A percentile compares a stretch with the other conserved stretches of the same genome.
These are phyloP conservation scores for Sporobolomyces roseus DNA, from an alignment of 768 basidiomycete genomes.

Conservation along the genomic window DNA sequence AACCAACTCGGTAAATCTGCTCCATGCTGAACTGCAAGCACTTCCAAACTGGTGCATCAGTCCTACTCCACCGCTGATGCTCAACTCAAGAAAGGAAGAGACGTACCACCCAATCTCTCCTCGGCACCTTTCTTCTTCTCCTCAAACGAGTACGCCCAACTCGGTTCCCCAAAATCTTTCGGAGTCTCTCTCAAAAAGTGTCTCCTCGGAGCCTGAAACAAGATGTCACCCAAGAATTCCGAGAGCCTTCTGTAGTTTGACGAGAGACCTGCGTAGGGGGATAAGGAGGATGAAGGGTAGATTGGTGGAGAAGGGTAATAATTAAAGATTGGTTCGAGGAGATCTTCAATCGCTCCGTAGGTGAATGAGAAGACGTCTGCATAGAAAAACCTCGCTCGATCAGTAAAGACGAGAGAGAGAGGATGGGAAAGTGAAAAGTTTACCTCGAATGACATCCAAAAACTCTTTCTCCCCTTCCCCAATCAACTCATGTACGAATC, in stretches of 20 bases:
- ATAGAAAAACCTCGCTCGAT: background rate
- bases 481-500: conserved; percentile 18
- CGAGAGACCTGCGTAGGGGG: conserved; percentile 47
- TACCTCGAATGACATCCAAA: conserved; percentile 20
- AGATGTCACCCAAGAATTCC: conserved; percentile 49
- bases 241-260: conserved; percentile 52
- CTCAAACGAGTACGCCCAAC: conserved; percentile 29
- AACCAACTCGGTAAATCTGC: conserved; percentile 36
- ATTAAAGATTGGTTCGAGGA: conserved; percentile 35
- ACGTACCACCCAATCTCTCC: conserved; percentile 31
- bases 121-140: conserved; percentile 15
- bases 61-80: background rate
- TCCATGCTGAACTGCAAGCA: conserved; percentile 27
- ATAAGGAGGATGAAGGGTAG: conserved; percentile 44
- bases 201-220: conserved; percentile 38
- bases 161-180: conserved; percentile 39
- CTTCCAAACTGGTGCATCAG: background rate
- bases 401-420: background rate
- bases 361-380: conserved; percentile 35
- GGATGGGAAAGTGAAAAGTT: background rate
- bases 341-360: conserved; percentile 32
- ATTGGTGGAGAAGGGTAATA: conserved; percentile 55
- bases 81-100: background rate
- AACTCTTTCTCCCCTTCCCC: conserved; percentile 18
- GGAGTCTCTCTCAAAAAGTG: conserved; percentile 40